These are phyloP conservation scores for Fusarium fujikuroi DNA, from an alignment of 2,329 filamentous ascomycete species.

Conservation along the genomic window DNA sequence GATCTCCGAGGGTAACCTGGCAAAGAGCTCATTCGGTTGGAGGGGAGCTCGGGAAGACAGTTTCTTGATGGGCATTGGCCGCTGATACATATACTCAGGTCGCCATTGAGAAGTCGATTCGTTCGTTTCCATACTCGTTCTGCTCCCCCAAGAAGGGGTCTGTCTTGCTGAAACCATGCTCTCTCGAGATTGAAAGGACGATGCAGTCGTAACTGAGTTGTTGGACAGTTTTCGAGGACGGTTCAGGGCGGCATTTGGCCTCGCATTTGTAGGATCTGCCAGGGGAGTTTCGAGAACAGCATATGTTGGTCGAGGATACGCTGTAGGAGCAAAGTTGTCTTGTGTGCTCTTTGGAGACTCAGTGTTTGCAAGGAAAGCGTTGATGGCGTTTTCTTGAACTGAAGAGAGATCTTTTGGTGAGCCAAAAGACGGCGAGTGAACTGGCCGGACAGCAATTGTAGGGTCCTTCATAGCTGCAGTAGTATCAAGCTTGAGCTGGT, in stretches of 20 bases:
- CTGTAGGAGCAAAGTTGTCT: conserved; percentile 23
- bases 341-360: conserved; percentile 10
- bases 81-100: conserved; percentile 37
- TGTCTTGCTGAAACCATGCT: conserved; percentile 44
- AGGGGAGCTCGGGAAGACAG: conserved; percentile 41
- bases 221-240: conserved; percentile 52
- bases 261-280: conserved; percentile 38
- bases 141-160: conserved; percentile 50
- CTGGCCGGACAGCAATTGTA: conserved; percentile 34
- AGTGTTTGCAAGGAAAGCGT: conserved; percentile 26
- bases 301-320: conserved; percentile 47
- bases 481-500: conserved; percentile 19
- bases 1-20: conserved; percentile 67
- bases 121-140: conserved; percentile 55
- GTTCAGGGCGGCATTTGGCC: conserved; percentile 44
- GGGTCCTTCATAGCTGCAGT: conserved; percentile 38
- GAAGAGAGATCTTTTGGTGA: conserved; percentile 34
- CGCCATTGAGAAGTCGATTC: conserved; percentile 45
- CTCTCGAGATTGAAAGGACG: conserved; percentile 46
- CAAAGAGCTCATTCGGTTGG: conserved; percentile 63
- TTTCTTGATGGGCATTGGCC: conserved; percentile 38
- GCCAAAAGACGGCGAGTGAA: conserved; percentile 36
- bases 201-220: conserved; percentile 41
- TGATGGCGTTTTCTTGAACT: conserved; percentile 32
- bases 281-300: conserved; percentile 47